Conservation (phyloP, 2,329 filamentous ascomycete species). For the Lachnellula subtilissima region DNA sequence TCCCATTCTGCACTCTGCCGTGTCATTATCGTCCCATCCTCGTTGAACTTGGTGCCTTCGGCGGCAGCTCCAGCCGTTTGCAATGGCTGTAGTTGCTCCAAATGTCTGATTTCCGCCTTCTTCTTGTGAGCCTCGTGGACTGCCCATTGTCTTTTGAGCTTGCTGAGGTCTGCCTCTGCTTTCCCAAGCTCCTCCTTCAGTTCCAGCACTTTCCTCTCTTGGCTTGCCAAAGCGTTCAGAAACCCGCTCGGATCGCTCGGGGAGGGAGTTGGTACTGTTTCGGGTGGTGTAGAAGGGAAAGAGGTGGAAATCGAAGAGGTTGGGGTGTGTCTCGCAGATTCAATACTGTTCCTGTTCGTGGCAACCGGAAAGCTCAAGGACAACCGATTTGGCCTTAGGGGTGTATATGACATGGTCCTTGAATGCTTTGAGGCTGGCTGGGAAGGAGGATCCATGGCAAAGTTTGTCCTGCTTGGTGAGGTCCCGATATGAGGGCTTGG, state of each 20-base stretch:
- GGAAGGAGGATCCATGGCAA: conserved; percentile 24
- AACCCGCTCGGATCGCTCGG: conserved; percentile 42
- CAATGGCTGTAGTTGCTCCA: conserved; percentile 55
- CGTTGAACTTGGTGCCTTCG: conserved; percentile 12
- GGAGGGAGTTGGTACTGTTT: conserved; percentile 18
- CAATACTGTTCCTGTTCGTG: conserved; percentile 19
- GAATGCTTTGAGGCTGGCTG: conserved; percentile 16
- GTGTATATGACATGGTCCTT: conserved; percentile 26
- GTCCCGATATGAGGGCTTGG: conserved; percentile 25
- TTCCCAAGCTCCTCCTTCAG: conserved; percentile 81
- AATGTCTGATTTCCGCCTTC: conserved; percentile 57
- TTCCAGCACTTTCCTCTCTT: conserved; percentile 87
- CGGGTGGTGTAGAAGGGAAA: conserved; percentile 25
- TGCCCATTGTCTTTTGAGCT: conserved; percentile 80
- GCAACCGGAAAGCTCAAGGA: conserved; percentile 32
- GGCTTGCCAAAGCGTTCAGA: conserved; percentile 83
- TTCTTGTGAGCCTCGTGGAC: conserved; percentile 72
- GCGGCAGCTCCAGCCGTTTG: conserved; percentile 26
- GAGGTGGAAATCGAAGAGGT: conserved; percentile 26
- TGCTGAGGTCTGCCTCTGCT: conserved; percentile 71
- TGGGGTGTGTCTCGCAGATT: conserved; percentile 26
- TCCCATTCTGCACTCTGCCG: conserved; percentile 58
- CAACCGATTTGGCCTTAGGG: conserved; percentile 27
- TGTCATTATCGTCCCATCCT: conserved; percentile 20
- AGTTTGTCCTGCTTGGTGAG: conserved; percentile 23